Base-by-base conservation (phyloP, 2,329 filamentous ascomycete genomes). In the Fusarium sp. region DNA sequence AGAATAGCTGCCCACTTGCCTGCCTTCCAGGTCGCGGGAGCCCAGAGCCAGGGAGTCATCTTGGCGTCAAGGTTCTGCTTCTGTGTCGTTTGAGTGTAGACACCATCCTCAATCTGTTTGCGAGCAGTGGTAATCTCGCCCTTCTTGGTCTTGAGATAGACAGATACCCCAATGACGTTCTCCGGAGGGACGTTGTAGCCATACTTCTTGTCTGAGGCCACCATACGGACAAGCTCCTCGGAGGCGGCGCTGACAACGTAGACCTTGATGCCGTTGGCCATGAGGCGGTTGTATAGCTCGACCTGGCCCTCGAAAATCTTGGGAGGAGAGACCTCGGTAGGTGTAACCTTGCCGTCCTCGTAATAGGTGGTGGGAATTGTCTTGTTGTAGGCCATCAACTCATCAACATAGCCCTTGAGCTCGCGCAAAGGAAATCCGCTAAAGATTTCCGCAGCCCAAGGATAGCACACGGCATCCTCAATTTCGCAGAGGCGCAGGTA, bases 201-300 rank as follows among this genome's bases (percentile, higher is more conserved):
- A 47, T 84, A 84, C 61, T 77, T 77, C 10, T 80, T 80, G 57
- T 83, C 82, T 3, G 80, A 76, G n/a, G 78, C 81, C 2, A 84
- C 80, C 80, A 83, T 82, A 50, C 82, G 79, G 18, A 83, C 82
- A 10, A 83, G 76, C 69, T 84, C 82, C 63, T 84, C 82, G n/a
- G 76, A 75, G 2, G 82, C 70, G 8, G 82, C 82, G 23, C 75
- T 81, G 39, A 84, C 67, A 23, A 83, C 77, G 60, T 83, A 83
- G 21, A 84, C 81, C 5, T 77, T 77, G 39, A 84, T 84, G 23
- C 80, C 81, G 65, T 83, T 80, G 39, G 65, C 70, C 79, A 80
- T 81, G 20, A 84, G 78, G 9, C 75, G 75, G 68, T 82, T 81
- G 77, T 80, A 83, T 10, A 84, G 78, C 74, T 84, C 81, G 8